Conservation (phyloP, 768 basidiomycete genomes). For the Lentinus tigrinus region DNA sequence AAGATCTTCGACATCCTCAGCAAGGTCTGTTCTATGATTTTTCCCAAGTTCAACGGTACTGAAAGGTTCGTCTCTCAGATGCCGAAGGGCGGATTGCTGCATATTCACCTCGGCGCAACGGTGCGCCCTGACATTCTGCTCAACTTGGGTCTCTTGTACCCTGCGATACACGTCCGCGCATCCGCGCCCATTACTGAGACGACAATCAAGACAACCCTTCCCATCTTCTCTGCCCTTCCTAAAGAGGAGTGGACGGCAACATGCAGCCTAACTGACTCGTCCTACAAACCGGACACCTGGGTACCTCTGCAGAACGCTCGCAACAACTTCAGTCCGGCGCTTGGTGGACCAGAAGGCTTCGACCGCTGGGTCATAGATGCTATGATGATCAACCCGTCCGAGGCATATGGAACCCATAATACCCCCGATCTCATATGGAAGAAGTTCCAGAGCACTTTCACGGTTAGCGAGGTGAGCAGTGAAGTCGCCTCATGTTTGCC, state of each 20-base stretch:
- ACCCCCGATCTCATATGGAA: slow-evolving; percentile 74
- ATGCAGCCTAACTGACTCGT: slow-evolving; percentile 37
- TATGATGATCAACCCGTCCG: slow-evolving; percentile 66
- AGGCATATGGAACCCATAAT: slow-evolving; percentile 74
- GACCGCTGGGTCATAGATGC: slow-evolving; percentile 62
- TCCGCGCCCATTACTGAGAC: slow-evolving; percentile 35
- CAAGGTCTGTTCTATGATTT: slow-evolving; percentile 41
- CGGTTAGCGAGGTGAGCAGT: slow-evolving; percentile 42
- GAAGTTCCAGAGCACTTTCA: slow-evolving; percentile 61
- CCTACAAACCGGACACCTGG: slow-evolving; percentile 51
- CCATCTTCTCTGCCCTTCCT: slow-evolving; percentile 54
- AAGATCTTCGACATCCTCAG: slow-evolving; percentile 58
- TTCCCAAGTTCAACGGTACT: neutral
- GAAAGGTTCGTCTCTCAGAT: slow-evolving; percentile 42
- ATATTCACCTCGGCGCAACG: slow-evolving; percentile 70
- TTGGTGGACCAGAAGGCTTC: slow-evolving; percentile 66
- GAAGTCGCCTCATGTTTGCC: neutral
- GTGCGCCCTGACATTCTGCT: slow-evolving; percentile 55
- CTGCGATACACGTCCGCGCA: slow-evolving; percentile 58
- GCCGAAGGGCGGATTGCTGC: slow-evolving; percentile 77
- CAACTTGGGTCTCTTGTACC: slow-evolving; percentile 52
- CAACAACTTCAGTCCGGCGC: slow-evolving; percentile 43
- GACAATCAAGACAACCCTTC: slow-evolving; percentile 38
- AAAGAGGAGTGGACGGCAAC: slow-evolving; percentile 21
- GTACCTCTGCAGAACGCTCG: slow-evolving; percentile 55